Evolutionary conservation across 2,329 filamentous ascomycete species (phyloP).

Genomic region (Sordariomycetes sp.): DNA sequence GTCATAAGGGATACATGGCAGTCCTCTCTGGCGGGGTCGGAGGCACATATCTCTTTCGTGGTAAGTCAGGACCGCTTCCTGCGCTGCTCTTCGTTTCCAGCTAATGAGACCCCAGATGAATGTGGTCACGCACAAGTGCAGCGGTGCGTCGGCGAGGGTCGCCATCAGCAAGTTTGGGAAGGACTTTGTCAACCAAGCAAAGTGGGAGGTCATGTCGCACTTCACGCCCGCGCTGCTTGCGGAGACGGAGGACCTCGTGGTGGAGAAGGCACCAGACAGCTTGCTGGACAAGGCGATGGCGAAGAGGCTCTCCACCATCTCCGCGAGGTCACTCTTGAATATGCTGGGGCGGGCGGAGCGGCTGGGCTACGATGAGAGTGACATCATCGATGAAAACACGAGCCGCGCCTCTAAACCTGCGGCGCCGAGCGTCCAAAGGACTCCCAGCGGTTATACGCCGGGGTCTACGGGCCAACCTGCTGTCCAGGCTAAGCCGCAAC

Average conservation of each 20-base stretch:
- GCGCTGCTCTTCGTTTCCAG: neutral
- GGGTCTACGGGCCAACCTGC: neutral
- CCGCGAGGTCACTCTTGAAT: constrained; percentile 43
- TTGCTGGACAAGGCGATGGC: constrained; percentile 45
- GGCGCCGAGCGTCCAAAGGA: neutral
- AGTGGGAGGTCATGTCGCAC: constrained; percentile 25
- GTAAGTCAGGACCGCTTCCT: constrained; percentile 21
- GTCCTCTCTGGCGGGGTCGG: constrained; percentile 29
- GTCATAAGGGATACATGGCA: constrained; percentile 33
- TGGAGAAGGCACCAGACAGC: constrained; percentile 31
- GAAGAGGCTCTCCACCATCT: constrained; percentile 39
- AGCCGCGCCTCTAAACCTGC: neutral
- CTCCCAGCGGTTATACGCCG: neutral
- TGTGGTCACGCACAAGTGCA: constrained; percentile 33
- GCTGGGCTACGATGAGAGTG: constrained; percentile 41
- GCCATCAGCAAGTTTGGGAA: constrained; percentile 34
- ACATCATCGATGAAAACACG: constrained; percentile 30
- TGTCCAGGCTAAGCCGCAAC: neutral
- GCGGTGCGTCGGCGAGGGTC: constrained; percentile 21
- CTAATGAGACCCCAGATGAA: constrained; percentile 22
- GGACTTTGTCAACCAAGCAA: constrained; percentile 28
- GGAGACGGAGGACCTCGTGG: constrained; percentile 27
- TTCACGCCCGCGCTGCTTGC: constrained; percentile 27
- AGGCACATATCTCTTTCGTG: constrained; percentile 34
- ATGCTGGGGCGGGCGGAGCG: constrained; percentile 45